phyloP scores from a whole-genome alignment of 768 basidiomycete species.

The Mrakia hoshinonis region DNA sequence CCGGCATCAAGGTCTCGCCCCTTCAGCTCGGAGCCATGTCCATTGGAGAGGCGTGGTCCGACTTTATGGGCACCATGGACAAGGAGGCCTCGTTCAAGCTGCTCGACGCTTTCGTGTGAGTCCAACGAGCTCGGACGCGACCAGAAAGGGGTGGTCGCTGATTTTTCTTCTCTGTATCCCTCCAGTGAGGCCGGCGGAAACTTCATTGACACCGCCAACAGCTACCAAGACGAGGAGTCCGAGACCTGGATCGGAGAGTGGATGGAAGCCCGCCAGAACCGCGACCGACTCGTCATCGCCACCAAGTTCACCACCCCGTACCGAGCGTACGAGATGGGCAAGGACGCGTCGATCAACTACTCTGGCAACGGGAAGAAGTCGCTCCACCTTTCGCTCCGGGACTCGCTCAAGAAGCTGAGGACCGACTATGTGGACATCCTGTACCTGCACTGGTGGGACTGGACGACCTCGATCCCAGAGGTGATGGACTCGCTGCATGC shows the following conservation, averaged over 20 bases:
- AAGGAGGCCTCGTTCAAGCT: conserved; percentile 22
- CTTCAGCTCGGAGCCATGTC: conserved; percentile 25
- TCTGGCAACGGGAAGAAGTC: conserved; percentile 30
- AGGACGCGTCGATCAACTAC: conserved; percentile 20
- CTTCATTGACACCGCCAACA: conserved; percentile 29
- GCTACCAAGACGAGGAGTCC: conserved; percentile 28
- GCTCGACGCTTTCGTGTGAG: conserved; percentile 23
- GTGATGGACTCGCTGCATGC: conserved; percentile 32
- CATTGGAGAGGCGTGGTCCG: conserved; percentile 21
- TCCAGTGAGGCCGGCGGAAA: not conserved
- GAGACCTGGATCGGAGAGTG: conserved; percentile 29
- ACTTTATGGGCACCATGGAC: conserved; percentile 21
- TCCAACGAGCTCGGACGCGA: too few relatives aligned
- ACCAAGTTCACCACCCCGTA: conserved; percentile 23
- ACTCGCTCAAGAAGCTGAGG: conserved; percentile 31
- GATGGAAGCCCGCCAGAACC: conserved; percentile 24
- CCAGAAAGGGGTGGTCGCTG: not conserved
- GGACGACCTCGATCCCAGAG: conserved; percentile 32
- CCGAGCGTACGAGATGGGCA: conserved; percentile 6
- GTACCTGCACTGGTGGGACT: conserved; percentile 36
- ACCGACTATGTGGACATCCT: conserved; percentile 33
- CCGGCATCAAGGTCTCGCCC: conserved; percentile 27
- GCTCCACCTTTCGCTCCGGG: conserved; percentile 30
- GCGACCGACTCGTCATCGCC: conserved; percentile 23
- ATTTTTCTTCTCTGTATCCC: not conserved